Evolutionary conservation across 306 rosid species (phyloP).

Genomic region (Malus domestica): DNA sequence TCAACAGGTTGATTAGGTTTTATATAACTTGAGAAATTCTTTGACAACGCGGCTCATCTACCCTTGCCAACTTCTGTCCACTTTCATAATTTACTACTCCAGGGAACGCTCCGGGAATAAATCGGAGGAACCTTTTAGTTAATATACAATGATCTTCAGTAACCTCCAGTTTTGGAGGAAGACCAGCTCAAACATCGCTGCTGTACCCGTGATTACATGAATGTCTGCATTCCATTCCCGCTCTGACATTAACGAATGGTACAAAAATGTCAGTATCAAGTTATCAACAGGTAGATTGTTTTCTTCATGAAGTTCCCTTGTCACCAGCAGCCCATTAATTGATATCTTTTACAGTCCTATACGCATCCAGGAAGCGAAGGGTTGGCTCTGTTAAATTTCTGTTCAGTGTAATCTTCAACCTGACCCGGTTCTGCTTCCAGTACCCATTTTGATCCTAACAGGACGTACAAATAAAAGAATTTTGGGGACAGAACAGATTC

Average conservation of each 20-base stretch:
- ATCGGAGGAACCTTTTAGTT: neutral
- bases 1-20: neutral
- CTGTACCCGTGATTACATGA: neutral
- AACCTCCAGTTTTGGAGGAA: neutral
- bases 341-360: neutral
- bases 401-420: neutral
- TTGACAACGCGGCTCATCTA: neutral
- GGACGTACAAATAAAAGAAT: neutral
- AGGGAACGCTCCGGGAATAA: neutral
- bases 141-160: neutral
- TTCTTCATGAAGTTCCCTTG: neutral
- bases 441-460: slow-evolving; percentile 3
- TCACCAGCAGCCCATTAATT: neutral
- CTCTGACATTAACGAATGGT: neutral
- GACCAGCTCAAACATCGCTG: neutral
- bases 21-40: neutral
- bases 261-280: neutral
- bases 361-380: neutral
- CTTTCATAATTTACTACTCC: neutral
- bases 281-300: neutral
- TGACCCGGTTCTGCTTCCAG: neutral
- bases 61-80: neutral
- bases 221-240: neutral
- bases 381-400: neutral
- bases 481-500: neutral